These are phyloP conservation scores for Tuber brumale DNA, from an alignment of 495 filamentous ascomycete genomes.

Conservation along the genomic window DNA sequence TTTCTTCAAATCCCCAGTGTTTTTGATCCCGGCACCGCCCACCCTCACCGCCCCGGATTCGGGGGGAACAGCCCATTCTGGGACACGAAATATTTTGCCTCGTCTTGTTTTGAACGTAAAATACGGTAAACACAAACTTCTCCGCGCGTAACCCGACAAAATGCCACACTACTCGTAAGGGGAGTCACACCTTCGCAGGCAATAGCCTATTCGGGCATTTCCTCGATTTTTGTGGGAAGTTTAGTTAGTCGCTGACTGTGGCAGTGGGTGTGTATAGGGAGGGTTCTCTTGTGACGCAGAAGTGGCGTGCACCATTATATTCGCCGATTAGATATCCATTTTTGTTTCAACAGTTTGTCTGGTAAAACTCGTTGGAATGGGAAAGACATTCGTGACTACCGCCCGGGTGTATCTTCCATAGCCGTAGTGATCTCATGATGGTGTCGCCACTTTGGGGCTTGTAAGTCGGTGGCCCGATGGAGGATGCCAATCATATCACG, in stretches of 20 bases:
- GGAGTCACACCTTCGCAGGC: neutral
- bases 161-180: neutral
- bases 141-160: neutral
- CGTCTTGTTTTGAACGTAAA: neutral
- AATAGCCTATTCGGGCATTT: neutral
- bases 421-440: neutral
- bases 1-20: neutral
- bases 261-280: neutral
- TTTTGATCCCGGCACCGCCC: neutral
- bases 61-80: neutral
- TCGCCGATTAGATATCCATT: neutral
- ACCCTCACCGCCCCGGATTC: neutral
- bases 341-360: neutral
- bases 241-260: neutral
- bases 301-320: neutral
- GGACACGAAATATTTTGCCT: neutral
- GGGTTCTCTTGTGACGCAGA: neutral
- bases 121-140: neutral
- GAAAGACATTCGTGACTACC: neutral
- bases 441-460: neutral
- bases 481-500: neutral
- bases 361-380: neutral
- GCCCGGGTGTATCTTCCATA: neutral
- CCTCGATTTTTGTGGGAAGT: neutral
- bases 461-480: neutral